Conservation (phyloP, 495 filamentous ascomycete species). For the Daldinia vernicosa region DNA sequence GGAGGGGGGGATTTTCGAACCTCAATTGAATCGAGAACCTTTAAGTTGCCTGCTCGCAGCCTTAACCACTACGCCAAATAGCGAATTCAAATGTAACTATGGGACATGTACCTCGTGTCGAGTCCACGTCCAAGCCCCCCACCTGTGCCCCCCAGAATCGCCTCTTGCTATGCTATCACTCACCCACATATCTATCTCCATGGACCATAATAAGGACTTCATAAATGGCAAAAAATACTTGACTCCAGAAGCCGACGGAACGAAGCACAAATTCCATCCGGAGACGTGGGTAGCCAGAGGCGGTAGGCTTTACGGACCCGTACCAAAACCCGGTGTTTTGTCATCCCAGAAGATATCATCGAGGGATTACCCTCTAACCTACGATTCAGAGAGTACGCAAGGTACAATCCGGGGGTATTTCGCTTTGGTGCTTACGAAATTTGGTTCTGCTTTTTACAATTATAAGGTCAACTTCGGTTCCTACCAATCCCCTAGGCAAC, state of each 20-base stretch:
- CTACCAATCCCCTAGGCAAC: not conserved
- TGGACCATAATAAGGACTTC: no score
- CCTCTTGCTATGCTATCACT: no score
- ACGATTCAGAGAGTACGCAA: not conserved
- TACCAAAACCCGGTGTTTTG: not conserved
- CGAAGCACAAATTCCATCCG: not conserved
- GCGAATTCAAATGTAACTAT: not conserved
- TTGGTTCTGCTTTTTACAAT: not conserved
- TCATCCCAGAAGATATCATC: not conserved
- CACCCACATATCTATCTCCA: no score
- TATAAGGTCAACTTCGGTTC: not conserved
- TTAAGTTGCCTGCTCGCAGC: not conserved
- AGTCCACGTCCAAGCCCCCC: not conserved
- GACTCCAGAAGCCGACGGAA: not conserved
- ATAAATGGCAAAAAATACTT: not conserved
- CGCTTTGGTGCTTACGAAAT: not conserved
- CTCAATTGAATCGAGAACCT: not conserved
- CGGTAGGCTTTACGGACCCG: not conserved
- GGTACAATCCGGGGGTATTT: not conserved
- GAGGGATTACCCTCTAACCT: not conserved
- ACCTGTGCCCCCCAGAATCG: not conserved
- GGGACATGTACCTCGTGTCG: not conserved
- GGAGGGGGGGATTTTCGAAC: not conserved
- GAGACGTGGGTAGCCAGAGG: not conserved
- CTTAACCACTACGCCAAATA: not conserved